Base-by-base conservation (phyloP, 495 filamentous ascomycete species). In the Massariosphaeria phaeospora region DNA sequence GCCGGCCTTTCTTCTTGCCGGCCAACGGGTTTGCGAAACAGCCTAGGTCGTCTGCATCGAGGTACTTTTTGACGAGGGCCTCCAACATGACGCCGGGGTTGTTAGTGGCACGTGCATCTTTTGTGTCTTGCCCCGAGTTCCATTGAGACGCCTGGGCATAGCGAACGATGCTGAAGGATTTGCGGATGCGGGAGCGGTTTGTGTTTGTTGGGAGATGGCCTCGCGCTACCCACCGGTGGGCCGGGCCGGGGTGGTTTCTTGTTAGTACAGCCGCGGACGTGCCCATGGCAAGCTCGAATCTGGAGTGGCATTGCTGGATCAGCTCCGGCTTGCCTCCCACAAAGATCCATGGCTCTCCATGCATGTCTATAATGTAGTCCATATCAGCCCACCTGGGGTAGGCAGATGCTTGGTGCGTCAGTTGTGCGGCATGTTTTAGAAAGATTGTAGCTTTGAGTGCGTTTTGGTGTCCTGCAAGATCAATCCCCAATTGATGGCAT, bases 351-450 rank as follows among this genome's bases (percentile, higher is more conserved):
- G 36, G 5, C 5, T 24, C 15, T 2, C 46, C 46, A 2, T 39
- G 46, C 12, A 9, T 35, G 7, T 23, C 21, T 17, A 52, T 52
- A 10, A 52, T 4, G 13, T 31, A 52, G 13, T 42, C 48, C 34
- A 52, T 10, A 25, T 52, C 48, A 10, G 10, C 15, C 35, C 48
- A 52, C 13, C 18, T 15, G 11, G 17, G 7, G 18, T 29, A 13
- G 31, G 7, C 10, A 5, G 18, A 25, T n/a, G 31, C n/a, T 3
- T 17, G 20, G 3, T 25, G 23, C 7, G 9, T 3, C 15, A 26
- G 34, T 11, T 18, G 11, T 52, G 34, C 34, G 3, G 48, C 48
- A 42, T 52, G 6, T 21, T 40, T 26, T 10, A 52, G 35, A 42
- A 41, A 36, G 2, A 30, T 21, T 8, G 46, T 13, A 24, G 6